Evolutionary conservation across 257 asterid species (phyloP), one percentile per base, ranked within the genome.

Genomic region (Solanum neorickii): DNA sequence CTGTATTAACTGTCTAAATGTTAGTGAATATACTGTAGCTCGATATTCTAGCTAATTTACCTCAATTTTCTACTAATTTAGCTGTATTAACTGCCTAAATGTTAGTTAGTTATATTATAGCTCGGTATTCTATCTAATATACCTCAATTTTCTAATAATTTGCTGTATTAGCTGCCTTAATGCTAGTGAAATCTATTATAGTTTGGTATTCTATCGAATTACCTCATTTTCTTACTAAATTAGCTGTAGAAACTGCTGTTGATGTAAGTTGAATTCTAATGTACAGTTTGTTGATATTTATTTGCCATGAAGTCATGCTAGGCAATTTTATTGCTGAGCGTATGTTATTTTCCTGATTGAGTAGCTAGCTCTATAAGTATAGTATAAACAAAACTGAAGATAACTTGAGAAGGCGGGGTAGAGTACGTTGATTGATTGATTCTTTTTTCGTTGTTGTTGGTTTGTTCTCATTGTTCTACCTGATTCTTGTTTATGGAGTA

Each of bases 11-110:
- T 44, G 83, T 2, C 21, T 41, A 77, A 77, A 42, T 39, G 37
- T 13, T n/a, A 7, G 11, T 77, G 0, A 37, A 37, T 37, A 0
- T 37, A 37, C 39, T 37, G 39, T 37, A 37, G 47, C 69, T 60
- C 90, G 94, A 94, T 92, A 89, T 6, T 76, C 10, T 21, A 21
- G 39, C 18, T 37, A 39, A 21, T 37, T 74, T 9, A 21, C 82
- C 52, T 39, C 31, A 21, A 5, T 37, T 74, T 21, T 42, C 10
- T 76, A 3, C 49, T 75, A 27, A 37, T n/a, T 12, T 25, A 77
- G 5, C 83, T 77, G n/a, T 77, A 14, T 4, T 42, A 42, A n/a
- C 37, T 44, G 83, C 3, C 21, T 41, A 77, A 77, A 42, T 39
- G 37, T 13, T n/a, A 7, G 11, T 77, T 3, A 76, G n/a, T 76